Base-by-base conservation (phyloP, 1,139 yeast species). In the Saccharomycopsis crataegensis region DNA sequence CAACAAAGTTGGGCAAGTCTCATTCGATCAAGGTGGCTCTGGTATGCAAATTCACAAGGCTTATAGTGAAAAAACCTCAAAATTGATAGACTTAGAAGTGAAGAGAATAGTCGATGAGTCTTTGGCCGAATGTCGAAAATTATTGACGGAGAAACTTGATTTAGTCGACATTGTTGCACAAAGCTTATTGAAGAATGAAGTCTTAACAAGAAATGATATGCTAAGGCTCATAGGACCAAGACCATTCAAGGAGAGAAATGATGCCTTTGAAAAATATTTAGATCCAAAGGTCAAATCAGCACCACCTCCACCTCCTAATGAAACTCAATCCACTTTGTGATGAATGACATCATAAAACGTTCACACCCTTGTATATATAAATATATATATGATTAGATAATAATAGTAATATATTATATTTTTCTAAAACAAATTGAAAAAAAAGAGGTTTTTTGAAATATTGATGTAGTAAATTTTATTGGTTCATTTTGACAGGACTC, bases 121-220 rank as follows among this genome's bases (percentile, higher is more conserved):
- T 48, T 87, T 91, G 64, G 73, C 69, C 6, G 76, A 79, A 59
- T 93, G 99, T 70, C 77, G 73, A 53, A 69, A 73, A 16, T 74
- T 94, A 51, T 75, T 94, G 62, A 74, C 69, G n/a, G 88, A 85
- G 59, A 87, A 86, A 68, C 67, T 81, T 31, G 77, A 74, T 5
- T 89, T 86, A 60, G 94, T 94, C 31, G 91, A 81, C 62, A 72
- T 79, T 58, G 96, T 94, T 52, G 99, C 99, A 0, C 82, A 89
- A 68, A 90, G 86, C 64, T 74, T 94, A 58, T 74, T 91, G 61
- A 73, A 75, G 57, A 91, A 90, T 67, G 98, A 91, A 67, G 93
- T 86, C 42, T 79, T 91, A 47, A 86, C 94, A 1, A 80, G 97
- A 67, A 93, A 86, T 61, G 98, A 91, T 67, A 88, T 91, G 93